phyloP scores from a whole-genome alignment of 192 early-diverging fungal species.

The Diversispora epigaea region DNA sequence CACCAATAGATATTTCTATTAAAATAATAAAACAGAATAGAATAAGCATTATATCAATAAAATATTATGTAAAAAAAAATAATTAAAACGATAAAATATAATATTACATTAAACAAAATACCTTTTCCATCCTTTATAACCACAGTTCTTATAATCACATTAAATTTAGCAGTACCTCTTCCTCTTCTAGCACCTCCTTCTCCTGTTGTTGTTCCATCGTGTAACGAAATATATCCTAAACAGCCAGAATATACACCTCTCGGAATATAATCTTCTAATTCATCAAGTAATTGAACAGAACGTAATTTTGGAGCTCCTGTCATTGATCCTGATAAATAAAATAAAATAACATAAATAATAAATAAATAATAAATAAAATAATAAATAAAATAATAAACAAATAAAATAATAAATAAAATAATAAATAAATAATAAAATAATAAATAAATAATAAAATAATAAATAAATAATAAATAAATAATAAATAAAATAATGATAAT shows the following conservation, averaged over 20 bases:
- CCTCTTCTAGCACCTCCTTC: no score
- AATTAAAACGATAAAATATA: background rate
- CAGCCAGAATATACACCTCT: slow-evolving; percentile 89
- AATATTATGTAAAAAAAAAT: background rate
- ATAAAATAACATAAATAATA: background rate
- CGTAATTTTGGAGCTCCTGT: slow-evolving; percentile 95
- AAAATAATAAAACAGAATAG: no score
- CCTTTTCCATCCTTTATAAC: slow-evolving; percentile 48
- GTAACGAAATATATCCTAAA: slow-evolving; percentile 80
- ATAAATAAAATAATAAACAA: no score
- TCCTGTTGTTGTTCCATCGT: no score
- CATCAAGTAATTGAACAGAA: slow-evolving; percentile 74
- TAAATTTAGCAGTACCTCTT: slow-evolving; percentile 65
- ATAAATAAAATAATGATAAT: background rate
- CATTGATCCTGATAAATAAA: slow-evolving; percentile 77
- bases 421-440: no score
- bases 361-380: no score
- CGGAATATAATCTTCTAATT: slow-evolving; percentile 64
- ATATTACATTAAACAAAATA: slow-evolving; percentile 29
- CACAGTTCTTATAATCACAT: slow-evolving; percentile 90
- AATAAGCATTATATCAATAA: background rate
- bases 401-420: no score
- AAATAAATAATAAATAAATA: slow-evolving; percentile 17
- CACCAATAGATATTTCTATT: slow-evolving; percentile 78
- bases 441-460: no score